Evolutionary conservation across 1,284 basidiomycete genomes (phyloP).

Genomic region (Bjerkandera adusta): DNA sequence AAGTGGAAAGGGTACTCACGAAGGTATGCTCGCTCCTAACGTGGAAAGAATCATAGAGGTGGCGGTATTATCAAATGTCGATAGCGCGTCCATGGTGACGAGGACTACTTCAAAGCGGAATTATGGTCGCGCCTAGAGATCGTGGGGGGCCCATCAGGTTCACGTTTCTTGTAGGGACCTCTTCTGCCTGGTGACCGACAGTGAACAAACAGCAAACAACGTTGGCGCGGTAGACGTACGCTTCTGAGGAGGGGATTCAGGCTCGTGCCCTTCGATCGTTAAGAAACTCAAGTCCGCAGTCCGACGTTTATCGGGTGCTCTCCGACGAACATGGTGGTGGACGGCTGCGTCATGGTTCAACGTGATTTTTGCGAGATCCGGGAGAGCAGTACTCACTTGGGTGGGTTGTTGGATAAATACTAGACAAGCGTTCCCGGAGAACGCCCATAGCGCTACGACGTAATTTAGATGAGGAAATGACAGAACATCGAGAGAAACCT

Average conservation of each 20-base stretch:
- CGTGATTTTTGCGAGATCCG: neutral
- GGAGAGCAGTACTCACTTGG: slow-evolving; percentile 6
- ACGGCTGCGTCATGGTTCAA: neutral
- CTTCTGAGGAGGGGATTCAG: slow-evolving; percentile 7
- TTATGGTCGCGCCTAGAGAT: too few species aligned
- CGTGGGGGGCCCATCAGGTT: too few species aligned
- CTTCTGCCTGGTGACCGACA: slow-evolving; percentile 14
- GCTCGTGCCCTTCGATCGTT: slow-evolving; percentile 17
- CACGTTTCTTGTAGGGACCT: slow-evolving; percentile 19
- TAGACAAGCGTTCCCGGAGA: slow-evolving; percentile 37
- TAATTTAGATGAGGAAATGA: slow-evolving; percentile 14
- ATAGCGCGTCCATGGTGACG: too few species aligned
- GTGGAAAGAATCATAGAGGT: neutral
- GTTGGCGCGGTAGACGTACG: too few species aligned
- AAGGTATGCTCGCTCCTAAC: neutral
- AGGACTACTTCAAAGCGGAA: too few species aligned
- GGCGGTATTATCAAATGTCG: too few species aligned
- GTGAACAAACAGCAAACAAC: neutral
- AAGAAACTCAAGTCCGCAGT: slow-evolving; percentile 17
- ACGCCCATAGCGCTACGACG: slow-evolving; percentile 35
- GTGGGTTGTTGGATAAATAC: slow-evolving; percentile 23
- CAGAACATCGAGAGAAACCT: slow-evolving; percentile 23
- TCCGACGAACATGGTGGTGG: slow-evolving; percentile 11
- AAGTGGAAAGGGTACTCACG: slow-evolving; percentile 3
- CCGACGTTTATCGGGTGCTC: slow-evolving; percentile 1